Evolutionary conservation across 257 asterid genomes (phyloP), one percentile per base, ranked within the genome.

Genomic region (Nyctanthes arbortristis): DNA sequence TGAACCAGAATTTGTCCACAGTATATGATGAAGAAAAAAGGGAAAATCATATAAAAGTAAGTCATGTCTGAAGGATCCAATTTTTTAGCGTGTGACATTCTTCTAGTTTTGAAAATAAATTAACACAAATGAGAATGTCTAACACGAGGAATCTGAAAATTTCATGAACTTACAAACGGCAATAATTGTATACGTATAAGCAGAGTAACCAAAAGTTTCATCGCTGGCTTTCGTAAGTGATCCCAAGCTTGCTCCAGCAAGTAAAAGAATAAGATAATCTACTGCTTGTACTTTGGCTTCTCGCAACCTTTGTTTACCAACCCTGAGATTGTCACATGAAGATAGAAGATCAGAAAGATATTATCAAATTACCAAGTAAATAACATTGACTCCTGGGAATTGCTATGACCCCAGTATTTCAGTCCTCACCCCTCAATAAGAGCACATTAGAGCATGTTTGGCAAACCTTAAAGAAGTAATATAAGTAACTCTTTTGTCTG

Each of bases 211-310:
- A 63, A 85, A 85, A 67, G 69, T 78, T 24, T 65, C 64, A 65
- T 85, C 85, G 31, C 65, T 77, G 8, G 91, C 86, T 43, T 63
- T 72, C 7, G 86, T 76, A 35, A 85, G 81, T 24, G 88, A 80
- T 40, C 91, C 88, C 81, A 85, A 82, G 56, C 88, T 80, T 7
- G 83, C 91, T 27, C 91, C 91, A 31, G 88, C 91, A 40, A 85
- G 79, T 49, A 85, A 69, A 58, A 85, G 77, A 68, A 85, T 85
- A 40, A 85, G 86, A 78, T 85, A 85, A 66, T 85, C 91, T 30
- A 83, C 76, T 16, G 86, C 88, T 64, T 82, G 88, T 22, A 81
- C 81, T 73, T 76, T 82, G 18, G 91, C 86, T 68, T 85, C 88
- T 66, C 91, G 82, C 13, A 85, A 49, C n/a, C 88, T 79, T 69